A percentile compares a stretch with the other conserved stretches of the same genome.
These are phyloP conservation scores for Phaeoacremonium minimum DNA, from an alignment of 2,329 filamentous ascomycete species.

Conservation along the genomic window DNA sequence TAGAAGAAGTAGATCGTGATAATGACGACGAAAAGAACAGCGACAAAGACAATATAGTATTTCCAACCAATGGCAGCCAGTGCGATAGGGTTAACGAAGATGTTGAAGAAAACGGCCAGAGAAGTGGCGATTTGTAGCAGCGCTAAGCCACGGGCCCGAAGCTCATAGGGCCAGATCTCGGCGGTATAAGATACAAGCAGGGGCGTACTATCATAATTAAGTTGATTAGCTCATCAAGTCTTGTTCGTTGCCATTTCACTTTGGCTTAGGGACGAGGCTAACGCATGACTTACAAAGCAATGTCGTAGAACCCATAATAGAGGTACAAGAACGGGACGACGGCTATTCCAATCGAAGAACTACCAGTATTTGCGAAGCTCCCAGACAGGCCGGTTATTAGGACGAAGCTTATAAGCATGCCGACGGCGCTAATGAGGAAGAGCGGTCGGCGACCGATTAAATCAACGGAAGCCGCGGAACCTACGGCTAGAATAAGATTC, in stretches of 20 bases:
- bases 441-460: constrained; percentile 30
- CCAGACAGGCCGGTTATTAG: constrained; percentile 35
- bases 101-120: constrained; percentile 10
- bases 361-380: constrained; percentile 23
- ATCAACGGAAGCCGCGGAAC: constrained; percentile 4
- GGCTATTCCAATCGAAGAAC: constrained; percentile 23
- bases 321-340: constrained; percentile 35
- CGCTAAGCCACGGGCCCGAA: constrained; percentile 41
- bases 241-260: too few species aligned
- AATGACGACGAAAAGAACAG: constrained; percentile 8
- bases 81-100: constrained; percentile 13
- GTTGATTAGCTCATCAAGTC: too few species aligned
- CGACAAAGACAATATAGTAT: constrained; percentile 17
- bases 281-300: constrained; percentile 13
- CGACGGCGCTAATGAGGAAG: constrained; percentile 32
- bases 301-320: constrained; percentile 33
- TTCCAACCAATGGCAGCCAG: constrained; percentile 13
- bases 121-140: constrained; percentile 7
- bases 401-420: constrained; percentile 38
- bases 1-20: constrained; percentile 11
- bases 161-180: constrained; percentile 43
- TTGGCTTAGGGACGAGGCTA: too few species aligned
- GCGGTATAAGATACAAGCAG: constrained; percentile 32
- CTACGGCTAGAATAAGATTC: constrained; percentile 8
- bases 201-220: constrained; percentile 4